Percentiles rank a stretch among this genome's conserved stretches.
phyloP scores from a whole-genome alignment of 2,329 filamentous ascomycete species.

The Venturia asperata region DNA sequence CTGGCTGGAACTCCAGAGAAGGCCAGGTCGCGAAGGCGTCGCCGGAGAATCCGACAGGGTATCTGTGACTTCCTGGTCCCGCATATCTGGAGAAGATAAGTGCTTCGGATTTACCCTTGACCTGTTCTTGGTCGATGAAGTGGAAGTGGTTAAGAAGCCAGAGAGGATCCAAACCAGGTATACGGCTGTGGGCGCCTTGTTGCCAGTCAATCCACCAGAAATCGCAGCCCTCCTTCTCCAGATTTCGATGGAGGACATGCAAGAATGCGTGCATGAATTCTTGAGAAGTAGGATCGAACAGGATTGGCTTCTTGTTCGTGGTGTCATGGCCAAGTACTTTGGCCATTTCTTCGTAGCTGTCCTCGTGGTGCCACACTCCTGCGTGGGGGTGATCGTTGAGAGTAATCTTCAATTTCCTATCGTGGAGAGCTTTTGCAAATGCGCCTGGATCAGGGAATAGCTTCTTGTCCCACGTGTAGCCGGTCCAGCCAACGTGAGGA shows the following conservation, averaged over 20 bases:
- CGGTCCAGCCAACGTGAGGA: constrained; percentile 46
- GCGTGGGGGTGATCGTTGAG: constrained; percentile 58
- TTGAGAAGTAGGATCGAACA: constrained; percentile 49
- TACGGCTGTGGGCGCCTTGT: constrained; percentile 49
- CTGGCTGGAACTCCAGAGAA: constrained; percentile 56
- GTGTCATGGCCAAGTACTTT: constrained; percentile 47
- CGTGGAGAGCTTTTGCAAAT: constrained; percentile 47
- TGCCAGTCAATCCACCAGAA: constrained; percentile 67
- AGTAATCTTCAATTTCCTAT: constrained; percentile 47
- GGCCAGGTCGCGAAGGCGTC: constrained; percentile 55
- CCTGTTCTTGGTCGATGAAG: constrained; percentile 44
- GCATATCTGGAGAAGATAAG: constrained; percentile 56
- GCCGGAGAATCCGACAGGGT: constrained; percentile 59
- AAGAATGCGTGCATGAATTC: constrained; percentile 54
- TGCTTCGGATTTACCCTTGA: constrained; percentile 37
- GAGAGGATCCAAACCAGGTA: constrained; percentile 54
- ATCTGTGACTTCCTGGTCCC: constrained; percentile 56
- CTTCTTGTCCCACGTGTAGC: constrained; percentile 55
- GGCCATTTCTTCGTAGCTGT: constrained; percentile 50
- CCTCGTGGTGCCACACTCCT: constrained; percentile 51
- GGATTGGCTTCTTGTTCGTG: constrained; percentile 43
- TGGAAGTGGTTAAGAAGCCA: constrained; percentile 62
- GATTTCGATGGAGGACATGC: constrained; percentile 47
- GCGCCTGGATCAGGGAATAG: constrained; percentile 50
- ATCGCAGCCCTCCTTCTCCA: constrained; percentile 52